phyloP scores from a whole-genome alignment of 495 filamentous ascomycete genomes.

The Neurospora sp. region DNA sequence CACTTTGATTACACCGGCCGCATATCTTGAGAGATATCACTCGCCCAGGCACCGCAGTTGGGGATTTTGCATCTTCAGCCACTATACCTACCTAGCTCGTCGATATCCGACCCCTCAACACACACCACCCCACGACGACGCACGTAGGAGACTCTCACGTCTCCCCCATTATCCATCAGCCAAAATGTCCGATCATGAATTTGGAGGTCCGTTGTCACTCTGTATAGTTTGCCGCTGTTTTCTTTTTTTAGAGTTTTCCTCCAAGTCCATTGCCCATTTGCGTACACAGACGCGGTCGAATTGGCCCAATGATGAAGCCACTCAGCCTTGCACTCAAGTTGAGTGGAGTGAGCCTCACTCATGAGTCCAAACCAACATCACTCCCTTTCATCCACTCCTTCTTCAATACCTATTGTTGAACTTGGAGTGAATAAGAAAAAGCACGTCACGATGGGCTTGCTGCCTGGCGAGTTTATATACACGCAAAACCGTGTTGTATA shows the following conservation, averaged over 20 bases:
- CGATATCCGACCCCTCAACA: neutral
- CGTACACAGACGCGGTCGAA: neutral
- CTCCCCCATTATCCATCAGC: constrained; percentile 1
- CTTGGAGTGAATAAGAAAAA: neutral
- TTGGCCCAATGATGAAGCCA: neutral
- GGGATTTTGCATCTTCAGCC: neutral
- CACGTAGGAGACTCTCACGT: neutral
- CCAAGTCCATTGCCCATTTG: neutral
- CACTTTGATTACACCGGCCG: neutral
- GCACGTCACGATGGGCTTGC: neutral
- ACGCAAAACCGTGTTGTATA: neutral
- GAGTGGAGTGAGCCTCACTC: neutral
- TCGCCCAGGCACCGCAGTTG: neutral
- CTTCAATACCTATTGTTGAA: neutral
- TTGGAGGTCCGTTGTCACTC: constrained; percentile 49
- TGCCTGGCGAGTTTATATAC: neutral
- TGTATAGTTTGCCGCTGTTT: constrained; percentile 10
- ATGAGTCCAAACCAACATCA: neutral
- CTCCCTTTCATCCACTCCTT: neutral
- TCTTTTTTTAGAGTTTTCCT: constrained; percentile 2
- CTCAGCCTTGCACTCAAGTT: neutral
- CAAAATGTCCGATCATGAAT: constrained; percentile 86
- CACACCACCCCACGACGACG: neutral
- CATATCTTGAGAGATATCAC: neutral
- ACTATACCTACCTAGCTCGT: neutral